A percentile compares a stretch with the other conserved stretches of the same genome.
Conservation (phyloP, 2,329 filamentous ascomycete species). For the Fusarium sp. region DNA sequence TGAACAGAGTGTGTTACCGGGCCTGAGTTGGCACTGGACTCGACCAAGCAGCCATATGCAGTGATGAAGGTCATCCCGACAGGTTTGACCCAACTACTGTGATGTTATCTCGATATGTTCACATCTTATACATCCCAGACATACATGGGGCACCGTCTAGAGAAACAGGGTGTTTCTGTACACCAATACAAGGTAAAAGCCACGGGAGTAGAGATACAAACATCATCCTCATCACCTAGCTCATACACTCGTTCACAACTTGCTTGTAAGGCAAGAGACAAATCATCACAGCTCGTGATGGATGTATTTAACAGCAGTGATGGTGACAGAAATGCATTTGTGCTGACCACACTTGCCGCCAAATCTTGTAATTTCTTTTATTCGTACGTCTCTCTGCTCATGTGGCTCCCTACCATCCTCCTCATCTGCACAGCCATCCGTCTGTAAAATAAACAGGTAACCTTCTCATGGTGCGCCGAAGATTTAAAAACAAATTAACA, state of each 20-base stretch:
- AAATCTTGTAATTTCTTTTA: conserved; percentile 17
- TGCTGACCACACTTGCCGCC: conserved; percentile 18
- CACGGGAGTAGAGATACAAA: conserved; percentile 36
- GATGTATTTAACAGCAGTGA: not conserved
- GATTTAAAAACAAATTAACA: conserved; percentile 23
- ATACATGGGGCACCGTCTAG: not conserved
- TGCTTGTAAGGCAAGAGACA: not conserved
- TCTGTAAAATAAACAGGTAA: conserved; percentile 30
- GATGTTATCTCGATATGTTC: not conserved
- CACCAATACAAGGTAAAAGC: conserved; percentile 51
- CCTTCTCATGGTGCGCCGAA: conserved; percentile 39
- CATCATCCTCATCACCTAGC: not conserved
- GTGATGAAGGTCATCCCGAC: conserved; percentile 1
- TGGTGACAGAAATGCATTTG: conserved; percentile 6
- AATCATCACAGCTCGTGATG: conserved; percentile 13
- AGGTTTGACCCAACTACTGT: not conserved
- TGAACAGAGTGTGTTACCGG: conserved; percentile 22
- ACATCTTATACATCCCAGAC: not conserved
- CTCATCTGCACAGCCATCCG: conserved; percentile 11
- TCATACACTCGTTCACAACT: conserved; percentile 7
- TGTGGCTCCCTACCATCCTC: conserved; percentile 5
- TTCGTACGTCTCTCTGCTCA: conserved; percentile 24
- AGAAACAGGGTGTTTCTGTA: conserved; percentile 49
- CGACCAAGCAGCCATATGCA: not conserved
- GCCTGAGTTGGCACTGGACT: conserved; percentile 18